phyloP scores from a whole-genome alignment of 352 stramenopile species.

The Phytophthora constricta region DNA sequence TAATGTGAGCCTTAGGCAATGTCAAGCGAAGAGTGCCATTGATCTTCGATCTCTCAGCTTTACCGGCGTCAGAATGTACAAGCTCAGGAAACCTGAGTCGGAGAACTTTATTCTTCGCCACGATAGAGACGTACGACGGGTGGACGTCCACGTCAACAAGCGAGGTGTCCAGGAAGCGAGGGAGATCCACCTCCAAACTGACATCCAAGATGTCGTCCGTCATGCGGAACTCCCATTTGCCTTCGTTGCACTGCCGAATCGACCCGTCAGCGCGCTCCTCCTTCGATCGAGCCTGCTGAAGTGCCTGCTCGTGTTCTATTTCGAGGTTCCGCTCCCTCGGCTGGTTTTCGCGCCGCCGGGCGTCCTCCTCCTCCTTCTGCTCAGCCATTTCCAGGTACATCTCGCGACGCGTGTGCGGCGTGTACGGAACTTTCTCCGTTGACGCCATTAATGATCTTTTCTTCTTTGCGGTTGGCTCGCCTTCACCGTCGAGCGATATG shows the following conservation, averaged over 20 bases:
- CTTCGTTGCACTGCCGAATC: conserved; percentile 92
- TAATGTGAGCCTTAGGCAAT: conserved; percentile 59
- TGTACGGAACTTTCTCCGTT: conserved; percentile 73
- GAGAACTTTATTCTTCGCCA: conserved; percentile 93
- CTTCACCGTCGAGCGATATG: conserved; percentile 32
- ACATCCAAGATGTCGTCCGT: conserved; percentile 58
- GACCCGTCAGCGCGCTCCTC: conserved; percentile 44
- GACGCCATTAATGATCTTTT: conserved; percentile 53
- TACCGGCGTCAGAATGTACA: conserved; percentile 60
- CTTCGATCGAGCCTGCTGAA: conserved; percentile 42
- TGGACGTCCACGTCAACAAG: conserved; percentile 96
- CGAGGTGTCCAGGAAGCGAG: conserved; percentile 90
- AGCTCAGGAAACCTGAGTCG: conserved; percentile 66
- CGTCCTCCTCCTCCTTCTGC: conserved; percentile 93
- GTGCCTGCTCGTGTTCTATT: conserved; percentile 76
- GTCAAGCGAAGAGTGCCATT: conserved; percentile 60
- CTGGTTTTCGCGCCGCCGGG: conserved; percentile 74
- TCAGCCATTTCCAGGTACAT: conserved; percentile 95
- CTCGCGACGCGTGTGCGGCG: conserved; percentile 61
- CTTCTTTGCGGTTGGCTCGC: not conserved
- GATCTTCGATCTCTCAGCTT: conserved; percentile 59
- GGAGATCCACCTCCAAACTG: conserved; percentile 84
- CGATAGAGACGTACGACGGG: conserved; percentile 92
- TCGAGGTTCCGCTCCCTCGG: conserved; percentile 89
- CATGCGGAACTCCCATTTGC: conserved; percentile 89